Evolutionary conservation across 2,329 filamentous ascomycete genomes (phyloP).

Genomic region (Fusarium solani-melongenae): DNA sequence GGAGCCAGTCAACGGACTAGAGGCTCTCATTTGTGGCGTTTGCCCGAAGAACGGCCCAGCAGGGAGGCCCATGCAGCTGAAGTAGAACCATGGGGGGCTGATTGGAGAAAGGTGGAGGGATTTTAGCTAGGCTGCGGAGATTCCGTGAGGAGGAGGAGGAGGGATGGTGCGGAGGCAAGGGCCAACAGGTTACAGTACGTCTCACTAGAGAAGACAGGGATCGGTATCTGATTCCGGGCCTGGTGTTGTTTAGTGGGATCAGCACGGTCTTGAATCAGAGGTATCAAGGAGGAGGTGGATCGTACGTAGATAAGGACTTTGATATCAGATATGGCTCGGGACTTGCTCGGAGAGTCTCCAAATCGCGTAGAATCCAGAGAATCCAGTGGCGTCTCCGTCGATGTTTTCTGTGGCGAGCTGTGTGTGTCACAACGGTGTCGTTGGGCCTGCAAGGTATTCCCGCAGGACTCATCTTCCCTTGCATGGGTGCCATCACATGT

Average conservation of each 20-base stretch:
- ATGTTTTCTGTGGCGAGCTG: slow-evolving; percentile 1
- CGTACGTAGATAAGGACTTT: not conserved
- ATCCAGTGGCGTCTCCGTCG: not conserved
- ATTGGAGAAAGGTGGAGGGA: slow-evolving; percentile 24
- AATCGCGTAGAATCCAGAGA: not conserved
- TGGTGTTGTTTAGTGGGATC: not conserved
- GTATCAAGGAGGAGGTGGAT: not conserved
- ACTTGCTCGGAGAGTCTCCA: not conserved
- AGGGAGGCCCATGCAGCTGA: not conserved
- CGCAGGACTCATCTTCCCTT: not conserved
- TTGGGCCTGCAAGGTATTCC: not conserved
- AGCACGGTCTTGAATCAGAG: not conserved
- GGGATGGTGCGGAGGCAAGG: slow-evolving; percentile 17
- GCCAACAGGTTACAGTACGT: not conserved
- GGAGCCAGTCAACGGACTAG: not conserved
- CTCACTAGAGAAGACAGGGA: not conserved
- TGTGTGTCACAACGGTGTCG: not conserved
- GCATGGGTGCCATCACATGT: not conserved
- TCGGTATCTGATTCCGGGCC: not conserved
- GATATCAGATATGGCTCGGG: not conserved
- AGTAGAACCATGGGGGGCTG: slow-evolving; percentile 14
- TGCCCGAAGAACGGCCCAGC: not conserved
- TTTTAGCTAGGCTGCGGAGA: slow-evolving; percentile 20
- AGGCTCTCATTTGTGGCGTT: not conserved
- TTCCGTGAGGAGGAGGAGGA: slow-evolving; percentile 28